phyloP scores from a whole-genome alignment of 1,284 basidiomycete genomes.

The Pyrrhoderma lamaoense region DNA sequence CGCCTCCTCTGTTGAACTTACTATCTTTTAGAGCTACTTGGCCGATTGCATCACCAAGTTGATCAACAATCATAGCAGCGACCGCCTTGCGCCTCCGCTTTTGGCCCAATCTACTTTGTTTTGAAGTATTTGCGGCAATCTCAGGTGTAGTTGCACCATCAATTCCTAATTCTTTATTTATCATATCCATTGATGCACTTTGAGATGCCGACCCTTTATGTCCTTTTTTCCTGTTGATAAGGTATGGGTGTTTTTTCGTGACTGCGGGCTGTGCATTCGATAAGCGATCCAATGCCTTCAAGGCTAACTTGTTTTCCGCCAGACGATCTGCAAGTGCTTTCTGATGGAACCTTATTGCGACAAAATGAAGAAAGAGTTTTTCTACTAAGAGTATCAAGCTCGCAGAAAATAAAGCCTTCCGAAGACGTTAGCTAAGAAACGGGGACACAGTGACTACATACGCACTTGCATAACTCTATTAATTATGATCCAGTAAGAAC shows the following conservation, averaged over 20 bases:
- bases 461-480: conserved; percentile 63
- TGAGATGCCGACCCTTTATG: conserved; percentile 28
- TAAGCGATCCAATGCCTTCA: conserved; percentile 61
- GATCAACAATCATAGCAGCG: conserved; percentile 61
- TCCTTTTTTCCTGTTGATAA: conserved; percentile 27
- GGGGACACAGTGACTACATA: neutral
- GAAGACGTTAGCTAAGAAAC: neutral
- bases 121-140: conserved; percentile 12
- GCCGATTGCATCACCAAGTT: conserved; percentile 61
- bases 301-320: conserved; percentile 57
- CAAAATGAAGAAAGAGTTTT: conserved; percentile 64
- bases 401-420: conserved; percentile 56
- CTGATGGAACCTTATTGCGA: conserved; percentile 73
- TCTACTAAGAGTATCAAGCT: conserved; percentile 58
- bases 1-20: conserved; percentile 48
- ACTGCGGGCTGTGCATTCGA: conserved; percentile 51
- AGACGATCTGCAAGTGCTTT: conserved; percentile 68
- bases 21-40: conserved; percentile 65
- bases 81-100: conserved; percentile 46
- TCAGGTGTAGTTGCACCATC: neutral
- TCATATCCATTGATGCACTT: conserved; percentile 27
- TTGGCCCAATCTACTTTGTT: conserved; percentile 27
- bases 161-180: conserved; percentile 14
- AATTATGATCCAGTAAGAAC: conserved; percentile 58
- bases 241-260: conserved; percentile 27